These are phyloP conservation scores for Rhytidhysteron rufulum DNA, from an alignment of 2,329 filamentous ascomycete species.

Conservation along the genomic window DNA sequence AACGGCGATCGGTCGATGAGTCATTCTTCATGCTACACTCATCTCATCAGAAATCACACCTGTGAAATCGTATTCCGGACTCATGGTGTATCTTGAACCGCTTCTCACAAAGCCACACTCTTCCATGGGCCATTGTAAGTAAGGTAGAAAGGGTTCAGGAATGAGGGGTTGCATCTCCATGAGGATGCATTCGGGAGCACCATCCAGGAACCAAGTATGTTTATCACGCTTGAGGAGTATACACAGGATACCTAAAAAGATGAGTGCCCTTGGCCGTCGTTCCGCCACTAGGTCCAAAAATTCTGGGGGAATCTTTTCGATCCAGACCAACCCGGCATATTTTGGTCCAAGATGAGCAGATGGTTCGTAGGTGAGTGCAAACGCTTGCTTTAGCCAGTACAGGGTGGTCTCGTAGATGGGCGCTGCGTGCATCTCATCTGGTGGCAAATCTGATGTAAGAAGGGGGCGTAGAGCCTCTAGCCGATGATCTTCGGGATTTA, in stretches of 20 bases:
- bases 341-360: slow-evolving; percentile 10
- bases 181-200: slow-evolving; percentile 11
- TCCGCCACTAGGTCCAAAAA: slow-evolving; percentile 11
- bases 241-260: slow-evolving; percentile 11
- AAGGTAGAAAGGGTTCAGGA: slow-evolving; percentile 8
- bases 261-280: slow-evolving; percentile 9
- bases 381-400: slow-evolving; percentile 14
- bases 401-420: slow-evolving; percentile 9
- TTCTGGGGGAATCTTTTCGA: slow-evolving; percentile 9
- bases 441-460: slow-evolving; percentile 5
- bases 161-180: slow-evolving; percentile 7
- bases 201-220: slow-evolving; percentile 13
- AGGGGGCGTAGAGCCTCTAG: slow-evolving; percentile 9
- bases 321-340: slow-evolving; percentile 12
- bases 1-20: no score
- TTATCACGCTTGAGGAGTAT: slow-evolving; percentile 12
- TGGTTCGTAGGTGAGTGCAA: slow-evolving; percentile 10
- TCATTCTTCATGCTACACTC: no score
- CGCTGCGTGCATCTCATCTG: slow-evolving; percentile 7
- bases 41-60: no score
- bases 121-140: slow-evolving; percentile 16
- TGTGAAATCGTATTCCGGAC: no score
- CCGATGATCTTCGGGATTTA: slow-evolving; percentile 13
- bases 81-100: no score
- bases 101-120: slow-evolving; percentile 4